A percentile compares a stretch with the other conserved stretches of the same genome.
Evolutionary conservation across 2,329 filamentous ascomycete genomes (phyloP).

Genomic region (Hysterium pulicare): DNA sequence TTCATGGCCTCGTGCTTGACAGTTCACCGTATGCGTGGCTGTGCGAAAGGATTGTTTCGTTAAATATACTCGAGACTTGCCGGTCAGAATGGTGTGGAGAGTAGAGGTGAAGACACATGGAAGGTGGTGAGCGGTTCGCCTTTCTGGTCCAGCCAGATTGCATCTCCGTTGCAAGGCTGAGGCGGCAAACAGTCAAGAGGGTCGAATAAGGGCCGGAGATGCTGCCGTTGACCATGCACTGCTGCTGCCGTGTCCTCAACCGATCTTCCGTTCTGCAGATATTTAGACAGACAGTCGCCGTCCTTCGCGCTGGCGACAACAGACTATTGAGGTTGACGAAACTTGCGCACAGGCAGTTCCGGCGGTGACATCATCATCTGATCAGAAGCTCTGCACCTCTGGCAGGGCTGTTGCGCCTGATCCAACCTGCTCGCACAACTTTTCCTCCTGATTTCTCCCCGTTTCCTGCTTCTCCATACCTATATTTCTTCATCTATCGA

Average conservation of each 20-base stretch:
- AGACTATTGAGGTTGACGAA: not conserved
- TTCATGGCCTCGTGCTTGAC: not conserved
- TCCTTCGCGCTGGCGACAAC: not conserved
- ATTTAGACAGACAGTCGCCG: not conserved
- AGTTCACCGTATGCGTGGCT: conserved; percentile 4
- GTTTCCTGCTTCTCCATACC: not conserved
- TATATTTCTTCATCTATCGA: not conserved
- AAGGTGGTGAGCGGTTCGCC: not conserved
- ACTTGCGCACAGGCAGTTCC: not conserved
- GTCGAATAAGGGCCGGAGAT: not conserved
- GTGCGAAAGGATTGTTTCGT: not conserved
- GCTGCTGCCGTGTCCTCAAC: not conserved
- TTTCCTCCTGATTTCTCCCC: not conserved
- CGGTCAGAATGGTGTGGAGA: not conserved
- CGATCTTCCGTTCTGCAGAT: not conserved
- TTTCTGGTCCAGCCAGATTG: not conserved
- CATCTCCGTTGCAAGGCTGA: not conserved
- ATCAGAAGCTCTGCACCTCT: too few species aligned
- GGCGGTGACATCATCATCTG: conserved; percentile 5
- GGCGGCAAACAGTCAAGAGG: not conserved
- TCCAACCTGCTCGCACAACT: not conserved
- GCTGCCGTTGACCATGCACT: not conserved
- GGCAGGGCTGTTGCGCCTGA: conserved; percentile 5
- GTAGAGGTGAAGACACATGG: conserved; percentile 1
- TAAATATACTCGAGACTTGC: conserved; percentile 3